Percentiles rank a stretch among this genome's conserved stretches.
Conservation (phyloP, 108 stramenopile genomes). For the Cyclotella cryptica region DNA sequence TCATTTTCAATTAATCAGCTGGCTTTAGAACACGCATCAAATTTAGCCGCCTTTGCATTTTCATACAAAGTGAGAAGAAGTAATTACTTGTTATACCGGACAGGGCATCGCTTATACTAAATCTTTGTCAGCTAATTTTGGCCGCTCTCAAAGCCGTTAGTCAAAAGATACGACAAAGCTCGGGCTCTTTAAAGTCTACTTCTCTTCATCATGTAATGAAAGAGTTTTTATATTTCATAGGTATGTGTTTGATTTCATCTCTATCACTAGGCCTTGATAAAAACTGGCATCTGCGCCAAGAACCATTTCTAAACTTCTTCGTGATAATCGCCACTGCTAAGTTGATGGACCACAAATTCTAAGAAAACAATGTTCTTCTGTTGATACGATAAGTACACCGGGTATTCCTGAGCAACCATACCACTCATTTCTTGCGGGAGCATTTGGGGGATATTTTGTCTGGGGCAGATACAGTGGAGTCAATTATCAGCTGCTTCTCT, state of each 20-base stretch:
- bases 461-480: constrained; percentile 84
- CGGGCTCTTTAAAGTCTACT: constrained; percentile 2
- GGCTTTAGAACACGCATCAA: constrained; percentile 70
- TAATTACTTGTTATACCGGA: background rate
- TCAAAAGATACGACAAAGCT: constrained; percentile 17
- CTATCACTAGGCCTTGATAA: background rate
- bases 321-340: constrained; percentile 12
- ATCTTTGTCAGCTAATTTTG: constrained; percentile 35
- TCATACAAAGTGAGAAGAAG: constrained; percentile 69
- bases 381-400: constrained; percentile 22
- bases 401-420: constrained; percentile 75
- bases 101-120: background rate
- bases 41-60: constrained; percentile 83
- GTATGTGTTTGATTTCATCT: constrained; percentile 3
- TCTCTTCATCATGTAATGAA: constrained; percentile 12
- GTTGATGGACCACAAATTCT: constrained; percentile 64
- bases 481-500: constrained; percentile 86
- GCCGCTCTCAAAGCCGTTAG: constrained; percentile 61
- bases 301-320: background rate
- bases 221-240: constrained; percentile 9
- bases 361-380: constrained; percentile 17
- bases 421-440: constrained; percentile 84
- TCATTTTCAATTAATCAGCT: constrained; percentile 24
- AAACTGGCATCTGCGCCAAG: background rate
- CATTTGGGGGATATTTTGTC: constrained; percentile 79